A percentile compares a stretch with the other conserved stretches of the same genome.
These are phyloP conservation scores for Eremothecium sinecaudum DNA, from an alignment of 1,139 yeast genomes.

Conservation along the genomic window DNA sequence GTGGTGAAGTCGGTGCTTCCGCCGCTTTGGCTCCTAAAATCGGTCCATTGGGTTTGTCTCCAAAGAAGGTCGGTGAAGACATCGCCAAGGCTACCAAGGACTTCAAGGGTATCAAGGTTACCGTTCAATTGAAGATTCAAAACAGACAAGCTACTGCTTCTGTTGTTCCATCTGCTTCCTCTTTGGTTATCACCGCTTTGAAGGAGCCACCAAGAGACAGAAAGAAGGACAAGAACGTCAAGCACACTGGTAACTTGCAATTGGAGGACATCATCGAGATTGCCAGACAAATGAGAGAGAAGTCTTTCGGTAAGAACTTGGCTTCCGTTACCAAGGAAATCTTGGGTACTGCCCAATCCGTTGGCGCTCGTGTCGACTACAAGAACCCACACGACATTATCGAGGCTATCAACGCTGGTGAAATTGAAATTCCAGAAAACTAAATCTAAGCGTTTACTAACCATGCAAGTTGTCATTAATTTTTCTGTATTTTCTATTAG, in stretches of 20 bases:
- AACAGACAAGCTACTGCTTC: conserved; percentile 99
- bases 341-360: conserved; percentile 99
- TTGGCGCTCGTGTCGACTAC: conserved; percentile 98
- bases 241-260: conserved; percentile 98
- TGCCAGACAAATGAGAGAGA: conserved; percentile 96
- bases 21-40: conserved; percentile 99
- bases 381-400: conserved; percentile 99
- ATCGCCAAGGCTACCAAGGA: conserved; percentile 99
- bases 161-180: conserved; percentile 99
- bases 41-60: conserved; percentile 99
- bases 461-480: conserved; percentile 13
- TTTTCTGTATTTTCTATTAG: conserved; percentile 27
- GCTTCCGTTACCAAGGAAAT: conserved; percentile 97
- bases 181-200: conserved; percentile 97
- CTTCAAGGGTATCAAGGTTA: conserved; percentile 98
- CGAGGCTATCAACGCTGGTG: conserved; percentile 97
- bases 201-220: conserved; percentile 99
- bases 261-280: conserved; percentile 93
- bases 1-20: conserved; percentile 99
- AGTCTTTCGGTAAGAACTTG: conserved; percentile 96
- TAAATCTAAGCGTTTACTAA: conserved; percentile 31
- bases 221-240: conserved; percentile 99
- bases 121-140: conserved; percentile 97
- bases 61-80: conserved; percentile 99
- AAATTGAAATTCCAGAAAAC: conserved; percentile 90